These are phyloP conservation scores for Ceratobasidium sp. DNA, from an alignment of 1,284 basidiomycete genomes.

Conservation along the genomic window DNA sequence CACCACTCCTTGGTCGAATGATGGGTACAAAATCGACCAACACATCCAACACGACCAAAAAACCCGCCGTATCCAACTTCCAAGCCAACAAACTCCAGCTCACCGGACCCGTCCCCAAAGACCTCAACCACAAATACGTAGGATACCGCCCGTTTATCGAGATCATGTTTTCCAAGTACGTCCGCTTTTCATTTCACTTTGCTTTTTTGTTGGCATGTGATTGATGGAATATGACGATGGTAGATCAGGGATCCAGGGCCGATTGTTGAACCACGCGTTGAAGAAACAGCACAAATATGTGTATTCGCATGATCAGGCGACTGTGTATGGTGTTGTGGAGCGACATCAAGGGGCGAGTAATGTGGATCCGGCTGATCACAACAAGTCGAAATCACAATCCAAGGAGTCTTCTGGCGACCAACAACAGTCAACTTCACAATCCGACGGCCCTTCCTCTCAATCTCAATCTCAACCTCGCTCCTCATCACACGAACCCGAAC, in stretches of 20 bases:
- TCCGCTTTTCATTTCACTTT: too few relatives aligned
- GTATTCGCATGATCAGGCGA: slow-evolving; percentile 59
- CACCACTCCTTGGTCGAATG: slow-evolving; percentile 52
- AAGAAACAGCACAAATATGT: slow-evolving; percentile 60
- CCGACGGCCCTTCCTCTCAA: background rate
- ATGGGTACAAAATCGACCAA: slow-evolving; percentile 46
- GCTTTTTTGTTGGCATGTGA: background rate
- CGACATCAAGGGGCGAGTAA: slow-evolving; percentile 40
- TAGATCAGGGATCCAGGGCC: slow-evolving; percentile 55
- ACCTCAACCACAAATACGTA: slow-evolving; percentile 61
- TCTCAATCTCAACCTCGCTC: background rate
- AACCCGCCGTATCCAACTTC: slow-evolving; percentile 54
- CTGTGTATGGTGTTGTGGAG: slow-evolving; percentile 55
- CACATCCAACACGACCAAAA: slow-evolving; percentile 19
- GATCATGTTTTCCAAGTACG: slow-evolving; percentile 57
- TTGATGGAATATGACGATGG: background rate
- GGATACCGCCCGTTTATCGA: slow-evolving; percentile 60
- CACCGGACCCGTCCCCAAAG: slow-evolving; percentile 58
- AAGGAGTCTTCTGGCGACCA: background rate
- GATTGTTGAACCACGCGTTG: slow-evolving; percentile 56
- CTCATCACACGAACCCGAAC: background rate
- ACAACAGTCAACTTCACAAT: background rate
- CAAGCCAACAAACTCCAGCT: slow-evolving; percentile 62
- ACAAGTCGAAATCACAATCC: background rate
- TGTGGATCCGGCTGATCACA: background rate